Evolutionary conservation across 179 eudicot genomes (phyloP), one percentile per base, ranked within the genome.

Genomic region (Monotropa hypopitys): DNA sequence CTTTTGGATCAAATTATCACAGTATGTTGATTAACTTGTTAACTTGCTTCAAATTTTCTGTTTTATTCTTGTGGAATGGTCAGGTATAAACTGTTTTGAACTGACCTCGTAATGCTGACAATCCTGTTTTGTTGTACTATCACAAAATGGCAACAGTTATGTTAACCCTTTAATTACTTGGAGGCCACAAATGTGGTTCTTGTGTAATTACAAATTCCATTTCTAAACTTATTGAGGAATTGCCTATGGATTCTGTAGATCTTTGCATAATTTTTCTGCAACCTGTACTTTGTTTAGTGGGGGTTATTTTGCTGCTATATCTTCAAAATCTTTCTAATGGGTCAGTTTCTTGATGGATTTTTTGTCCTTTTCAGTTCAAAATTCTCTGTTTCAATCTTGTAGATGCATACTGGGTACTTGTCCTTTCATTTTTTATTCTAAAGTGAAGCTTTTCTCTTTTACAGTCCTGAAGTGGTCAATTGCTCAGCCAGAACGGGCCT

Each of bases 401-500:
- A 72, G 56, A 42, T 20, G 18, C 30, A 12, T 38, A 38, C 6
- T 62, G 61, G 33, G 28, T 66, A 49, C 16, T 32, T 62, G 16
- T 65, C 62, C n/a, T 32, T 57, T 54, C 40, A 66, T 53, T 70
- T 62, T 11, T 75, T 7, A 15, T 68, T 76, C 69, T 77, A 66
- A 83, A 77, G 43, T 54, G 51, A 10, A 33, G 38, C 54, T 35
- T 10, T 75, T 43, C 62, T 51, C 5, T 68, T 69, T 80, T 85
- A 85, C 87, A 96, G 99, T 71, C 99, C 99, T 23, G 90, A 85
- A 62, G 88, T 87, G 75, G 91, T 96, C 65, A 88, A 96, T 83
- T 91, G 97, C 88, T 88, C 98, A 38, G 98, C 99, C 72, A 83
- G 96, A 87, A 96, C 99, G 43, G 96, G 97, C 62, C 85, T 96